phyloP scores from a whole-genome alignment of 2,329 filamentous ascomycete genomes.

The Phialophora chinensis region DNA sequence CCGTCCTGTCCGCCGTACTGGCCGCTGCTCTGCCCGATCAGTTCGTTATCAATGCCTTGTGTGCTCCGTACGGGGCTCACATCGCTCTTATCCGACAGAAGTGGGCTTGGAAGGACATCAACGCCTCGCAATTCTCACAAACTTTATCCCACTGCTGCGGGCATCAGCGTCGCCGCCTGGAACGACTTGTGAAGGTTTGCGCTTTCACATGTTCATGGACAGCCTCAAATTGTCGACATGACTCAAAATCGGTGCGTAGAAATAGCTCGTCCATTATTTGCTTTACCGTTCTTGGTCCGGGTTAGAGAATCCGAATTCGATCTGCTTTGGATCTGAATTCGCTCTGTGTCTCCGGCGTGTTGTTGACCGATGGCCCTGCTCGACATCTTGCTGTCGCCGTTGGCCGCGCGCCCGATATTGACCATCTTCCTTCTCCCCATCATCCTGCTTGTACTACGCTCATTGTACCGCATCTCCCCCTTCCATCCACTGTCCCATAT shows the following conservation, averaged over 20 bases:
- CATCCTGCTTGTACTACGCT: slow-evolving; percentile 24
- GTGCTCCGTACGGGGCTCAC: neutral
- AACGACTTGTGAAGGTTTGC: neutral
- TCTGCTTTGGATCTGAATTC: neutral
- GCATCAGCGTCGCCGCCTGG: slow-evolving; percentile 14
- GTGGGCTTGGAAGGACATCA: slow-evolving; percentile 10
- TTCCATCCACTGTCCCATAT: slow-evolving; percentile 50
- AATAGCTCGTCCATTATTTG: neutral
- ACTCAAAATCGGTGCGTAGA: slow-evolving; percentile 8
- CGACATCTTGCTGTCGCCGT: slow-evolving; percentile 20
- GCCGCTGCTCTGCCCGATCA: neutral
- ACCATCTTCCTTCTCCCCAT: slow-evolving; percentile 29
- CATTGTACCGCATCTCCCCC: slow-evolving; percentile 44
- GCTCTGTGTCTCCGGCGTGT: neutral
- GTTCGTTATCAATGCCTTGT: slow-evolving; percentile 9
- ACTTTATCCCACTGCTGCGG: neutral
- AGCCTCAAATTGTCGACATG: neutral
- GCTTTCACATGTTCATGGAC: neutral
- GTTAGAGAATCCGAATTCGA: neutral
- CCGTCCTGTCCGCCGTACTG: neutral
- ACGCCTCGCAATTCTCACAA: slow-evolving; percentile 3
- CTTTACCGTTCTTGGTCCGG: neutral
- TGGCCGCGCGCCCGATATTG: slow-evolving; percentile 21
- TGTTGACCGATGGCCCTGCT: slow-evolving; percentile 24
- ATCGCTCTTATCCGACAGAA: slow-evolving; percentile 11